Evolutionary conservation across 257 asterid species (phyloP), one percentile per base, ranked within the genome.

Genomic region (Ophiorrhiza pumila): DNA sequence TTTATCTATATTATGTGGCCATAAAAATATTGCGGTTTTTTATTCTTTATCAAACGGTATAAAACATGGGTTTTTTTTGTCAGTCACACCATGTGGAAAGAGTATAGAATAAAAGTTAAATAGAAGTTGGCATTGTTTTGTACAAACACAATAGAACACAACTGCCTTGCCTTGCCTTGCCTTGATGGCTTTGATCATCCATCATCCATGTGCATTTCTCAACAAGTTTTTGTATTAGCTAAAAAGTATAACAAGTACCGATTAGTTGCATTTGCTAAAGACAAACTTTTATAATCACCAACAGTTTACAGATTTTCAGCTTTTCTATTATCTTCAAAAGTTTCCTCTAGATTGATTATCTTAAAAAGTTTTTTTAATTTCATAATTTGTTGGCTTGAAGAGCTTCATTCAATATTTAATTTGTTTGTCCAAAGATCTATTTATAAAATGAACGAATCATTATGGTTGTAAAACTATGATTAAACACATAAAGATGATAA

Each of bases 41-140:
- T n/a, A n/a, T n/a, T n/a, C n/a, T n/a, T n/a, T n/a, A n/a, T n/a
- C n/a, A n/a, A n/a, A n/a, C n/a, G 9, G 74, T 29, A 45, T 42
- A 27, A 57, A 42, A 18, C 43, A 57, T 27, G 75, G 68, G 53
- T 4, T 5, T 37, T 61, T 27, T 57, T 27, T 49, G 57, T 42
- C 71, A 55, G 45, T 63, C 62, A 22, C 25, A 9, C 75, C 84
- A 62, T 68, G 79, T 79, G 78, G 77, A 58, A 41, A 59, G 45
- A 76, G 59, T 32, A 69, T 45, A 57, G 46, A 61, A 58, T 47
- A 61, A 43, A 42, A 20, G 73, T 71, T 76, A 8, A n/a, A 76
- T 76, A 42, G 78, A 71, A 73, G 68, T 55, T 74, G 61, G 46
- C 61, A 34, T 32, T 10, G n/a, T 20, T 18, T 23, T 9, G 42